Conservation (phyloP, 2,329 filamentous ascomycete genomes). For the Penicillium psychrosexuale region DNA sequence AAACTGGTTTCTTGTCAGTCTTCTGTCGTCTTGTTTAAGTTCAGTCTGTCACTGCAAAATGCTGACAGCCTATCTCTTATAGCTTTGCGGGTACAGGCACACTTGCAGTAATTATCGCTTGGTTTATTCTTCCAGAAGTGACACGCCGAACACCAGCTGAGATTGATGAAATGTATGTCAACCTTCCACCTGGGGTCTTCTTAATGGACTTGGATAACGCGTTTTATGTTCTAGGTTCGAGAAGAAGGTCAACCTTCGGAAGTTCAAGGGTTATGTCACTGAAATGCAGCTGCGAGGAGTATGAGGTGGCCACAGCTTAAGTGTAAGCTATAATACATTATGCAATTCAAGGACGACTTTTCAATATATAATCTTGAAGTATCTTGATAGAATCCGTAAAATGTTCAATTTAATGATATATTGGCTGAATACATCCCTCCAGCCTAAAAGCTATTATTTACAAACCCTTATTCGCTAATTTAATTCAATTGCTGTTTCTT, state of each 20-base stretch:
- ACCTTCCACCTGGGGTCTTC: no score
- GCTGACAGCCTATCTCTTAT: conserved; percentile 6
- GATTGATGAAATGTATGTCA: conserved; percentile 46
- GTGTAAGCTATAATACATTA: neutral
- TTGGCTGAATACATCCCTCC: no score
- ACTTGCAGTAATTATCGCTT: conserved; percentile 38
- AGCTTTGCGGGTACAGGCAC: conserved; percentile 38
- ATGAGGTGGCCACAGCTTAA: neutral
- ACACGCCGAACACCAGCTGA: conserved; percentile 49
- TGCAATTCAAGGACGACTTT: neutral
- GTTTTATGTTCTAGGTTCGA: conserved; percentile 27
- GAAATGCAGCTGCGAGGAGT: conserved; percentile 33
- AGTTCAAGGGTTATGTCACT: conserved; percentile 38
- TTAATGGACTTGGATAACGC: neutral
- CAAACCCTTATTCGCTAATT: neutral
- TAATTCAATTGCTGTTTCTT: neutral
- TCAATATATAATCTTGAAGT: neutral
- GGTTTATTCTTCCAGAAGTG: conserved; percentile 53
- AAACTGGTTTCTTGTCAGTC: conserved; percentile 46
- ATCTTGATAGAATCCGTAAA: neutral
- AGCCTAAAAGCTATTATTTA: neutral
- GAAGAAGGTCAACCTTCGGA: conserved; percentile 37
- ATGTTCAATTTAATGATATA: neutral
- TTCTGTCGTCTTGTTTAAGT: neutral
- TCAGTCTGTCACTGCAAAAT: neutral